Base-by-base conservation (phyloP, 768 basidiomycete species). In the Suillus lakei region DNA sequence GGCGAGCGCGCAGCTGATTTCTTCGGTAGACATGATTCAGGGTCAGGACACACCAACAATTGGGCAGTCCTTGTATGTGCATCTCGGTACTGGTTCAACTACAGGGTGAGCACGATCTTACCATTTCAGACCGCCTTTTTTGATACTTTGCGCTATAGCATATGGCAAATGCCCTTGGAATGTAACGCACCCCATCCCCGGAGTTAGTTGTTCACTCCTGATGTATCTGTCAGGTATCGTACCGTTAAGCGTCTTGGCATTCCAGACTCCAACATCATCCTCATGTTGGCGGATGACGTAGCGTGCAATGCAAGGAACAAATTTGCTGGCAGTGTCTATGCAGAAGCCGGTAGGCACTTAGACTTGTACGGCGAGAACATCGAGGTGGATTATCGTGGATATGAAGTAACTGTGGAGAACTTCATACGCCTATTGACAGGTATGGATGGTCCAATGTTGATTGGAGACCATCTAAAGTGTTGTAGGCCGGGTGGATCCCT, bases 81-180 rank as follows among this genome's bases (percentile, higher is more conserved):
- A 1, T 98, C 96, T 6, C 76, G 96, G 64, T 97, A 96, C 75
- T 98, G 96, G 96, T 99, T 99, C 84, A 99, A 99, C 75, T 99
- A 99, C 74, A 83, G 97, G 50, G 97, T 98, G 73, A 61, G 91
- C 84, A 7, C 51, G 56, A 8, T 1, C n/a, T n/a, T 3, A 44
- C 8, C 36, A 36, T 4, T 28, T n/a, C 46, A 41, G 18, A 15
- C 34, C 32, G 38, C 32, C 62, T 64, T 56, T 41, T 23, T 32
- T 41, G 28, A 60, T 16, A 63, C 53, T 21, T 8, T 28, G 15
- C 18, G 43, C 54, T 61, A n/a, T 69, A 98, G 96, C 98, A 99
- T 76, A 99, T 99, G 95, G 90, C 98, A 10, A 99, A 99, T 78
- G 93, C 97, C 1, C 84, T 99, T 28, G 96, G 96, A 74, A 98